phyloP scores from a whole-genome alignment of 2,329 filamentous ascomycete species.

The Phialocephala subalpina region DNA sequence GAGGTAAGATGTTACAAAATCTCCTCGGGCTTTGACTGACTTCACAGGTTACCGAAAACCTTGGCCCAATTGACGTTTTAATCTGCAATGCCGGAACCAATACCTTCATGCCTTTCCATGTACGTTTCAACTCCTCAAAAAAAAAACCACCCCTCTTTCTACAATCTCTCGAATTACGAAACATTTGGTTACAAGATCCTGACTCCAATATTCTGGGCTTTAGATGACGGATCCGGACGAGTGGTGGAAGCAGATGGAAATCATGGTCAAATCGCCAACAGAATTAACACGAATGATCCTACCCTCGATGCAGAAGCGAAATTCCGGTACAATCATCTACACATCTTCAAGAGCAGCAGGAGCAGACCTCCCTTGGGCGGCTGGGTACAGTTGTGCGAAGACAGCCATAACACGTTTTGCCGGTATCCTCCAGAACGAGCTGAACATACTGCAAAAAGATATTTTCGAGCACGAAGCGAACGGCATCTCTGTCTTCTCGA shows the following conservation, averaged over 20 bases:
- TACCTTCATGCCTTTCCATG: conserved; percentile 33
- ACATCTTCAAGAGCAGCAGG: conserved; percentile 32
- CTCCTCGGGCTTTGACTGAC: not conserved
- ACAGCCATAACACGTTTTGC: conserved; percentile 33
- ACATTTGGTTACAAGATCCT: too few species aligned
- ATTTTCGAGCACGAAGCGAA: conserved; percentile 23
- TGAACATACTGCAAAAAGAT: conserved; percentile 28
- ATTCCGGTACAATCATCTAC: conserved; percentile 31
- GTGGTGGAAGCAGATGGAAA: conserved; percentile 34
- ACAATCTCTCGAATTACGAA: too few species aligned
- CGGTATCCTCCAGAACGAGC: conserved; percentile 30
- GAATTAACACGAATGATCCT: conserved; percentile 33
- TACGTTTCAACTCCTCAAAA: too few species aligned
- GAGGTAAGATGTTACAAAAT: conserved; percentile 15
- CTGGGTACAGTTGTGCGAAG: conserved; percentile 33
- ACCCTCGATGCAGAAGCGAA: conserved; percentile 29
- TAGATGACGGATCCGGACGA: conserved; percentile 30
- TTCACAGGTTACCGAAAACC: conserved; percentile 19
- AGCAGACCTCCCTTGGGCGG: conserved; percentile 33
- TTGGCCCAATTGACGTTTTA: conserved; percentile 31
- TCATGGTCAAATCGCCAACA: conserved; percentile 32
- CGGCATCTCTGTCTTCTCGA: conserved; percentile 33
- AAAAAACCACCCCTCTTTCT: too few species aligned
- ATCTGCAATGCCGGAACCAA: conserved; percentile 36
- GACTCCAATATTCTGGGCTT: too few species aligned